These are phyloP conservation scores for Globisporangium polare DNA, from an alignment of 352 stramenopile genomes.

Conservation along the genomic window DNA sequence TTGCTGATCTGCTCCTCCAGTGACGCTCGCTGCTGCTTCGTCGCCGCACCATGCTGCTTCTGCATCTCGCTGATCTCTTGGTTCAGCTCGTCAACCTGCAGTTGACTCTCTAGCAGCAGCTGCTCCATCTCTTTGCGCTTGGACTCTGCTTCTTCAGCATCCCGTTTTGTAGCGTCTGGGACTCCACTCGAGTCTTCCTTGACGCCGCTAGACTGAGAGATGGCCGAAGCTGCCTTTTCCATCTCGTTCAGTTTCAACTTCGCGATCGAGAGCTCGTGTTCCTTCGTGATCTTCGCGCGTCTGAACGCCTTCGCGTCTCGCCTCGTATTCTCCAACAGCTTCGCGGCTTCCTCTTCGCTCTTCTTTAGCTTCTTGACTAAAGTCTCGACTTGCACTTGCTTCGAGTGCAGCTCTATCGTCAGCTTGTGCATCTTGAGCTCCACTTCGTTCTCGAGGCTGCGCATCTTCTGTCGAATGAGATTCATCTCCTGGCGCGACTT, in stretches of 20 bases:
- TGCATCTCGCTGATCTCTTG: conserved; percentile 45
- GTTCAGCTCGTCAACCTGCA: conserved; percentile 55
- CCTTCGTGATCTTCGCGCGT: conserved; percentile 54
- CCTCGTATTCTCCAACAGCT: conserved; percentile 40
- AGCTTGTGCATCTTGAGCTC: conserved; percentile 58
- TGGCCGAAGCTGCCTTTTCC: conserved; percentile 34
- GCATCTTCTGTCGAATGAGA: conserved; percentile 52
- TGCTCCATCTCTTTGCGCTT: conserved; percentile 50
- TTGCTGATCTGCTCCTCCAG: conserved; percentile 39
- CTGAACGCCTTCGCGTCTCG: conserved; percentile 45
- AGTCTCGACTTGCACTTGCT: conserved; percentile 53
- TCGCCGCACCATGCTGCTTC: conserved; percentile 29
- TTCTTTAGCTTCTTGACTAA: conserved; percentile 52
- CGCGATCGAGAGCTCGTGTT: conserved; percentile 55
- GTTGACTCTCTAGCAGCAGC: conserved; percentile 41
- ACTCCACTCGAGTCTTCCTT: conserved; percentile 17
- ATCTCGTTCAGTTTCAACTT: conserved; percentile 63
- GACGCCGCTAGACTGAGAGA: conserved; percentile 15
- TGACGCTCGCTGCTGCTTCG: conserved; percentile 30
- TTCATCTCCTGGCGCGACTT: conserved; percentile 59
- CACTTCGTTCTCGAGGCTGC: conserved; percentile 47
- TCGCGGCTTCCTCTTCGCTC: conserved; percentile 46
- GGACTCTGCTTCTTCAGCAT: conserved; percentile 14
- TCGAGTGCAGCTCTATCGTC: conserved; percentile 45
- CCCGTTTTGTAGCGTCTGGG: conserved; percentile 15